These are phyloP conservation scores for Aspergillus ruber DNA, from an alignment of 2,329 filamentous ascomycete genomes.

Conservation along the genomic window DNA sequence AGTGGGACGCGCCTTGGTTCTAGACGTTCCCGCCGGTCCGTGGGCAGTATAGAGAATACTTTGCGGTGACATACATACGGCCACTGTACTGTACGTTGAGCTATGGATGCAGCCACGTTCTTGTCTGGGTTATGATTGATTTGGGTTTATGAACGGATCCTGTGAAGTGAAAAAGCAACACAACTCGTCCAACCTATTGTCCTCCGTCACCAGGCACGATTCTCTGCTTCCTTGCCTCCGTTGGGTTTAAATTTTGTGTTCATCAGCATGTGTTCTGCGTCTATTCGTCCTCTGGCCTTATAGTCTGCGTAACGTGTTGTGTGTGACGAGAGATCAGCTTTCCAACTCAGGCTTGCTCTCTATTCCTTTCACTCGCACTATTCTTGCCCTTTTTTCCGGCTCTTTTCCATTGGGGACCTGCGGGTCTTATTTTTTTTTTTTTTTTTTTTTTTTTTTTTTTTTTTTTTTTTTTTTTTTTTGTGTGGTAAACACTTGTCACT, in stretches of 20 bases:
- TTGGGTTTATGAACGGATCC: slow-evolving; percentile 2
- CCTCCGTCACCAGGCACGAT: no score
- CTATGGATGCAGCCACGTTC: slow-evolving; percentile 7
- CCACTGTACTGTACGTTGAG: neutral
- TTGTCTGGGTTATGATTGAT: slow-evolving; percentile 8
- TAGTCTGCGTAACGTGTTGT: slow-evolving; percentile 30
- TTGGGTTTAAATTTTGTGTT: neutral
- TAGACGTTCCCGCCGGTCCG: neutral
- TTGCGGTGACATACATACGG: neutral
- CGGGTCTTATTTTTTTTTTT: neutral
- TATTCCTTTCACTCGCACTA: slow-evolving; percentile 4
- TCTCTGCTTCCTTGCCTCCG: no score
- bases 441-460: slow-evolving; percentile 1
- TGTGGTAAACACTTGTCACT: slow-evolving; percentile 16
- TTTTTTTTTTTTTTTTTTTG: slow-evolving; percentile 7
- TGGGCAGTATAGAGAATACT: neutral
- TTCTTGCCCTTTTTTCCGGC: slow-evolving; percentile 3
- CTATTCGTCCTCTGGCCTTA: slow-evolving; percentile 24
- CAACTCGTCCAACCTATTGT: no score
- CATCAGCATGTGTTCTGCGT: slow-evolving; percentile 30
- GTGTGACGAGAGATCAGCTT: slow-evolving; percentile 18
- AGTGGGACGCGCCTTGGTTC: neutral
- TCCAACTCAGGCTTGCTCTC: slow-evolving; percentile 1
- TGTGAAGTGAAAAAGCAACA: slow-evolving; percentile 2
- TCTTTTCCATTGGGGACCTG: neutral